Evolutionary conservation across 2,329 filamentous ascomycete genomes (phyloP).

Genomic region (Apiospora koreana): DNA sequence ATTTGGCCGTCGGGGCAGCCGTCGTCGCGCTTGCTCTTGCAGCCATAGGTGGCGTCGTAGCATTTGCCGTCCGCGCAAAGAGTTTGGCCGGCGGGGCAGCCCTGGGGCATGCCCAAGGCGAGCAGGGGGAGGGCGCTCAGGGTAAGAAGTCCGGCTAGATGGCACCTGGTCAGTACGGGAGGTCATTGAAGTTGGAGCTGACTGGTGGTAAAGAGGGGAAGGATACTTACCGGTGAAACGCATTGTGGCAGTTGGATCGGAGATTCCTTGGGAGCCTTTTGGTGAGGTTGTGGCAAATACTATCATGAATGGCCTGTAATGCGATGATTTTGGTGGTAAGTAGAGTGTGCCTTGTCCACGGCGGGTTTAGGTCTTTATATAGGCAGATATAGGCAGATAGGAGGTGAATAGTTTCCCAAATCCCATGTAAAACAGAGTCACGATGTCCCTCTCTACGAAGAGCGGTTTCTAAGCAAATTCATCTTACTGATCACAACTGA

Average conservation of each 20-base stretch:
- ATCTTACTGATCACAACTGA: too few species aligned
- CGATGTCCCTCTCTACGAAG: too few species aligned
- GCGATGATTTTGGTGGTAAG: background rate
- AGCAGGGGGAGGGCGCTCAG: slow-evolving; percentile 2
- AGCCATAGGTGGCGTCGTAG: background rate
- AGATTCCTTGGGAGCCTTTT: background rate
- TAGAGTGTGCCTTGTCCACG: background rate
- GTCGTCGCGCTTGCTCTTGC: background rate
- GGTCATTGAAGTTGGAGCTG: background rate
- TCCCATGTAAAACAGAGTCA: too few species aligned
- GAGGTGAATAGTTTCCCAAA: too few species aligned
- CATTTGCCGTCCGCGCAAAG: background rate
- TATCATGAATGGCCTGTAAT: background rate
- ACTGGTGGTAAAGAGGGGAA: background rate
- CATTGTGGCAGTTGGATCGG: background rate
- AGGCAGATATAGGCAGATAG: too few species aligned
- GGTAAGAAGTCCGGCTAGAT: background rate
- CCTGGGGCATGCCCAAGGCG: background rate
- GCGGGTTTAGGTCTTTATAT: background rate
- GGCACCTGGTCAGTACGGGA: background rate
- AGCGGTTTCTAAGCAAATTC: too few species aligned
- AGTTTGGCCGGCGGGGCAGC: background rate
- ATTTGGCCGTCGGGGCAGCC: background rate
- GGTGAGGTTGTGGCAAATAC: background rate
- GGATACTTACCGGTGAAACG: background rate